Percentiles rank a stretch among this genome's conserved stretches.
These are phyloP conservation scores for Volvox africanus DNA, from an alignment of 139 green algal species.

Conservation along the genomic window DNA sequence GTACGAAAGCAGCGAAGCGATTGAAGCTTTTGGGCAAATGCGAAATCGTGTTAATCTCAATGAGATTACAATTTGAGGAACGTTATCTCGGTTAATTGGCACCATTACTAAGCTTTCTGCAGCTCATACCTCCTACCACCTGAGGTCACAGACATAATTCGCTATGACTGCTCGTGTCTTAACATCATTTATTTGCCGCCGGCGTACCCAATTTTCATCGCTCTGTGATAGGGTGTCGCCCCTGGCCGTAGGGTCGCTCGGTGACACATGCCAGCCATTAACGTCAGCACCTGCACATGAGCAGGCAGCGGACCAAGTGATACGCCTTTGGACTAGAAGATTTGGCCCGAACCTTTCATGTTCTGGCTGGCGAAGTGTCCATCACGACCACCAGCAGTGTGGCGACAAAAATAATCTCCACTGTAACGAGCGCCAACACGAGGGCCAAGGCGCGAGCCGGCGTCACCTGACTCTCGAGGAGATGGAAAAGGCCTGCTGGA, in stretches of 20 bases:
- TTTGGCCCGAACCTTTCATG: background rate
- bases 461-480: slow-evolving; percentile 37
- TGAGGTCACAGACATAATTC: background rate
- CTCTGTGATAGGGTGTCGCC: background rate
- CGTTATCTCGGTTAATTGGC: too few species aligned
- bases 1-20: too few species aligned
- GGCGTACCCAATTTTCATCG: background rate
- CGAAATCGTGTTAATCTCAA: too few species aligned
- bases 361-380: background rate
- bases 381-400: background rate
- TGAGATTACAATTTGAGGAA: too few species aligned
- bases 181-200: background rate
- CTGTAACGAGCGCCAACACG: background rate
- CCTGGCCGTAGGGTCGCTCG: background rate
- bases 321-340: background rate
- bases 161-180: background rate
- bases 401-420: background rate
- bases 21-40: too few species aligned
- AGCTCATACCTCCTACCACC: background rate
- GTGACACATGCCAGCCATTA: background rate
- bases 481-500: slow-evolving; percentile 59
- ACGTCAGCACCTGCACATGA: background rate
- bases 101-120: too few species aligned
- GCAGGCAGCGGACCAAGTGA: background rate
- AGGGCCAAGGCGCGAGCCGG: background rate